These are phyloP conservation scores for Colletotrichum trifolii DNA, from an alignment of 2,329 filamentous ascomycete genomes.

Conservation along the genomic window DNA sequence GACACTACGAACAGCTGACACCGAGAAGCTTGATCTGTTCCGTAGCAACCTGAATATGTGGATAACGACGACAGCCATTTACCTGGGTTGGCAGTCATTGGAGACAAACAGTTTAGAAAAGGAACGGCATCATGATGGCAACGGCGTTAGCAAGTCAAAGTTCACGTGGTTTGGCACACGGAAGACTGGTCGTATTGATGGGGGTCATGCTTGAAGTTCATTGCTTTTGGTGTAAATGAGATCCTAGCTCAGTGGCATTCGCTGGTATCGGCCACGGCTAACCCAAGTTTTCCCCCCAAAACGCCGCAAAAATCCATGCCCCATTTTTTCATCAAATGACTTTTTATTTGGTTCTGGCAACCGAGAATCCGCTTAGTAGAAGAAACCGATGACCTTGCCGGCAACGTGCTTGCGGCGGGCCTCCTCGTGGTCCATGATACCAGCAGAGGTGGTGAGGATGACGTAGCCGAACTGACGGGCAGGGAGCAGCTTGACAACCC, in stretches of 20 bases:
- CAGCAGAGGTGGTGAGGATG: constrained; percentile 80
- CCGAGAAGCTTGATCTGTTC: too few species aligned
- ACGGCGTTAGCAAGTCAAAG: too few species aligned
- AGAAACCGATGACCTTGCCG: constrained; percentile 99
- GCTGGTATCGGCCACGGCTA: constrained; percentile 51
- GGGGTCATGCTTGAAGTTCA: constrained; percentile 39
- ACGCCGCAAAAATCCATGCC: constrained; percentile 51
- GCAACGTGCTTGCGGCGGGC: constrained; percentile 87
- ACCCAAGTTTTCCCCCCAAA: constrained; percentile 45
- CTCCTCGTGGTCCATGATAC: constrained; percentile 99
- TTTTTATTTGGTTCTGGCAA: constrained; percentile 31
- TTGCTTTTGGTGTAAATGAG: constrained; percentile 48
- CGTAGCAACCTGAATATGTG: too few species aligned
- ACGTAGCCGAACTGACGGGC: constrained; percentile 99
- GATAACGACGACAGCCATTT: too few species aligned
- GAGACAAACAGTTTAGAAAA: fast-evolving
- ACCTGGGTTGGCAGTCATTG: too few species aligned
- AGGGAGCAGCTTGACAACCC: constrained; percentile 98
- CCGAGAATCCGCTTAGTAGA: constrained; percentile 76
- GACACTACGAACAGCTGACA: too few species aligned
- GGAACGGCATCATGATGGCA: too few species aligned
- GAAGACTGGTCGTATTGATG: constrained; percentile 32
- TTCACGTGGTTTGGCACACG: constrained; percentile 5
- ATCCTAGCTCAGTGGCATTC: constrained; percentile 46
- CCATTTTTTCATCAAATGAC: constrained; percentile 41